Evolutionary conservation across 306 rosid species (phyloP).

Genomic region (Rosa persica): DNA sequence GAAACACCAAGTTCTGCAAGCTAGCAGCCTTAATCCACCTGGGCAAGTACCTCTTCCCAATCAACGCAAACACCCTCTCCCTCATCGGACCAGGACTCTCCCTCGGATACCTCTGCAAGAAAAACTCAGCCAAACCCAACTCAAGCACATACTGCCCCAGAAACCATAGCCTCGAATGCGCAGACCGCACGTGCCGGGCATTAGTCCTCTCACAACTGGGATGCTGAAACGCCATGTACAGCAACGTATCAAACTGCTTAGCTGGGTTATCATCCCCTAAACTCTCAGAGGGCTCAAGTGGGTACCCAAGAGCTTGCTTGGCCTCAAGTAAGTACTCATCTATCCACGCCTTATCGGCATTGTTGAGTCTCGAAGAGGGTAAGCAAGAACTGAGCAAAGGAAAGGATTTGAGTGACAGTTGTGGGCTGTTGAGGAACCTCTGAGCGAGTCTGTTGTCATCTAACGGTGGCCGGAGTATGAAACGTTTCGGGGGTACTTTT

Average conservation of each 20-base stretch:
- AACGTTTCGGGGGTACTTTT: slow-evolving; percentile 65
- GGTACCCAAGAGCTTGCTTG: slow-evolving; percentile 91
- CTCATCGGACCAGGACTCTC: slow-evolving; percentile 98
- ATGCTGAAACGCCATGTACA: slow-evolving; percentile 97
- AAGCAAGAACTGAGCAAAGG: slow-evolving; percentile 86
- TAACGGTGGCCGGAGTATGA: slow-evolving; percentile 73
- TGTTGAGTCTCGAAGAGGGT: slow-evolving; percentile 78
- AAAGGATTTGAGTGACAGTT: slow-evolving; percentile 72
- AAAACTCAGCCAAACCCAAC: slow-evolving; percentile 70
- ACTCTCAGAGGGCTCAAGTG: slow-evolving; percentile 72
- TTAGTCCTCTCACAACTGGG: slow-evolving; percentile 80
- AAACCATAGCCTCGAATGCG: slow-evolving; percentile 78
- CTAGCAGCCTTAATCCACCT: slow-evolving; percentile 90
- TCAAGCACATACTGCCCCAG: slow-evolving; percentile 91
- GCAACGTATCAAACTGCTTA: slow-evolving; percentile 72
- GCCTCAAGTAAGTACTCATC: slow-evolving; percentile 92
- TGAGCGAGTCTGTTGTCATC: slow-evolving; percentile 77
- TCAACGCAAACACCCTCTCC: slow-evolving; percentile 83
- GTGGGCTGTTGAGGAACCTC: slow-evolving; percentile 88
- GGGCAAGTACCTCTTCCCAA: slow-evolving; percentile 81
- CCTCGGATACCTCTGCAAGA: slow-evolving; percentile 92
- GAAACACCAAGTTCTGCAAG: slow-evolving; percentile 88
- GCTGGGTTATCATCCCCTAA: slow-evolving; percentile 85
- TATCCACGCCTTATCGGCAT: slow-evolving; percentile 80
- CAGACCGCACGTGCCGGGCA: slow-evolving; percentile 70